Conservation (phyloP, 805 yeast species). For the Saccharomycopsis malanga region DNA sequence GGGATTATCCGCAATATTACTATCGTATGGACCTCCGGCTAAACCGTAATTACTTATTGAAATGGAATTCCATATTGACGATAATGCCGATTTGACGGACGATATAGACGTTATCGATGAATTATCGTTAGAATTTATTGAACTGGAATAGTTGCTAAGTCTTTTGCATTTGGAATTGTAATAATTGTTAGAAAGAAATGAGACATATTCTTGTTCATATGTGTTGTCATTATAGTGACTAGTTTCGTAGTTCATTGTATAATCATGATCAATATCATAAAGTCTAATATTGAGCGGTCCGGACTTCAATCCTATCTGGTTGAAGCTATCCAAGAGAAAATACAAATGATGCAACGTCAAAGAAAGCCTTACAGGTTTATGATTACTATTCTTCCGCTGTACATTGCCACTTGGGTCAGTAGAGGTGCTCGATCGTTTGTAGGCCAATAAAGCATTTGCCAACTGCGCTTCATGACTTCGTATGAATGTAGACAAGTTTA, state of each 20-base stretch:
- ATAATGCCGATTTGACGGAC: constrained; percentile 42
- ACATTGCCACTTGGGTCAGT: not conserved
- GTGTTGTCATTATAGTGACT: not conserved
- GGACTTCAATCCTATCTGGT: constrained; percentile 41
- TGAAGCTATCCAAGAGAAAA: constrained; percentile 50
- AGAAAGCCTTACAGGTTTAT: constrained; percentile 48
- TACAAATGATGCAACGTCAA: constrained; percentile 59
- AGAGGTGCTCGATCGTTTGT: constrained; percentile 27
- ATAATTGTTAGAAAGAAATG: constrained; percentile 21
- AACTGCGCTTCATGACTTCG: constrained; percentile 50
- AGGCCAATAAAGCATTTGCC: constrained; percentile 51
- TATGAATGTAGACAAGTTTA: constrained; percentile 45
- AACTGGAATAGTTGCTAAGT: constrained; percentile 18
- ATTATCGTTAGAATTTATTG: constrained; percentile 20
- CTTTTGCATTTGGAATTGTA: constrained; percentile 15
- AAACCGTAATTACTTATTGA: constrained; percentile 23
- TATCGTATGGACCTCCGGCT: constrained; percentile 22
- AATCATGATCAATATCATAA: constrained; percentile 47
- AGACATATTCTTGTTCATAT: constrained; percentile 19
- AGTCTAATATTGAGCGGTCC: constrained; percentile 58
- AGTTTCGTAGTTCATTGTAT: constrained; percentile 2
- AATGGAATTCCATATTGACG: constrained; percentile 19
- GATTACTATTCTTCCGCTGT: constrained; percentile 20
- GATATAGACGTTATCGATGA: constrained; percentile 50
- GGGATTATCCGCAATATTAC: constrained; percentile 23